Evolutionary conservation across 2,329 filamentous ascomycete species (phyloP).

Genomic region (Hansfordia pulvinata): DNA sequence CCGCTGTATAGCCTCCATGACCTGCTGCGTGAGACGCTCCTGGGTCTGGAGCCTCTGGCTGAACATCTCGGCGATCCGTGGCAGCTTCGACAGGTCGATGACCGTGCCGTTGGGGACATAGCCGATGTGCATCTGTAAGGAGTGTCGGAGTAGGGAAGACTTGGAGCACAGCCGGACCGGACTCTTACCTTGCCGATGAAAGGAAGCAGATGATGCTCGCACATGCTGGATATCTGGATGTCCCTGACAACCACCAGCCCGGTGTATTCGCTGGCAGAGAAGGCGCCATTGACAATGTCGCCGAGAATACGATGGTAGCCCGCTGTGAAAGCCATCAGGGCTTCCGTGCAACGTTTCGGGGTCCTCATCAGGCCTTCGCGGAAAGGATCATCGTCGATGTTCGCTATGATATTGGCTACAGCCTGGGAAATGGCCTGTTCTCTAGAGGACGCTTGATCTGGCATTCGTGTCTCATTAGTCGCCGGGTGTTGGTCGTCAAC

Average conservation of each 20-base stretch:
- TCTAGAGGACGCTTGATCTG: no score
- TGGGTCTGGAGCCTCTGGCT: conserved; percentile 81
- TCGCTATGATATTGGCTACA: no score
- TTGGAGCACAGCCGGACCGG: no score
- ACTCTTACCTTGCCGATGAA: conserved; percentile 81
- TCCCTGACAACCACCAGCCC: conserved; percentile 93
- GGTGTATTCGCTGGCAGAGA: conserved; percentile 88
- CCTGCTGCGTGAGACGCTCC: conserved; percentile 85
- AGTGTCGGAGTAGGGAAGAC: background rate
- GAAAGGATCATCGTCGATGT: conserved; percentile 49
- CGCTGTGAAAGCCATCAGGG: conserved; percentile 87
- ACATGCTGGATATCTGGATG: conserved; percentile 81
- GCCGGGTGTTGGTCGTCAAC: no score
- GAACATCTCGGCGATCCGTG: conserved; percentile 90
- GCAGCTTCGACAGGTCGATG: conserved; percentile 83
- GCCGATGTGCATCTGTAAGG: conserved; percentile 76
- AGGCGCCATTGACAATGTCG: conserved; percentile 77
- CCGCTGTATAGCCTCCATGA: conserved; percentile 82
- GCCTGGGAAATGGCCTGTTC: no score
- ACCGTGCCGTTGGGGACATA: conserved; percentile 80
- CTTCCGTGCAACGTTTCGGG: conserved; percentile 79
- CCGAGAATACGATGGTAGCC: conserved; percentile 85
- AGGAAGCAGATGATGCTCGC: conserved; percentile 88
- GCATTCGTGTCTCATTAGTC: no score
- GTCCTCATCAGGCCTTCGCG: conserved; percentile 47